Conservation (phyloP, 805 yeast species). For the Nakazawaea laoshanensis region DNA sequence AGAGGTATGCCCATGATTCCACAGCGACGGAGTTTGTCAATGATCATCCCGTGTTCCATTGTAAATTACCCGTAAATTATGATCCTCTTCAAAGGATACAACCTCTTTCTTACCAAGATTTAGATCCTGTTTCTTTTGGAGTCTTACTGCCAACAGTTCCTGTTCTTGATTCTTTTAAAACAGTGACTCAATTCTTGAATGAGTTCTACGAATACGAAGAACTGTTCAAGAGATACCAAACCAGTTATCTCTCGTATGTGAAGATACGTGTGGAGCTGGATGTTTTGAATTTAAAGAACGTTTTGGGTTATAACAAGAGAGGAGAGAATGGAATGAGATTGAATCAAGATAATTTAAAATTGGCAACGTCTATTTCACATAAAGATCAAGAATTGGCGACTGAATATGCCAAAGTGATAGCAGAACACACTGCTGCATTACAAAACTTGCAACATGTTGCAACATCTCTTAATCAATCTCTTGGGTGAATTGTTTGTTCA, state of each 20-base stretch:
- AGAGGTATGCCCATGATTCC: not conserved
- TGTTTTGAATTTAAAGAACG: constrained; percentile 5
- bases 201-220: constrained; percentile 5
- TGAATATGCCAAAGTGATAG: no score
- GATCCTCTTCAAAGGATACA: constrained; percentile 1
- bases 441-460: no score
- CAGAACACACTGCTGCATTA: no score
- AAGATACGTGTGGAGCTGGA: constrained; percentile 4
- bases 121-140: no score
- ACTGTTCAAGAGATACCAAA: constrained; percentile 5
- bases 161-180: no score
- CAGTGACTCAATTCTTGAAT: constrained; percentile 1
- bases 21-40: constrained; percentile 4
- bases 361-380: no score
- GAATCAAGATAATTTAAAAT: no score
- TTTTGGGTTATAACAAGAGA: constrained; percentile 4
- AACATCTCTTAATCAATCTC: constrained; percentile 10
- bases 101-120: no score
- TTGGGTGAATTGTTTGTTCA: constrained; percentile 8
- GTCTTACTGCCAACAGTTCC: no score
- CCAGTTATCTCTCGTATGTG: constrained; percentile 2
- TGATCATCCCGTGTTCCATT: constrained; percentile 5
- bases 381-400: no score
- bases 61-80: constrained; percentile 2
- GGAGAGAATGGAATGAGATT: constrained; percentile 4